A percentile compares a stretch with the other conserved stretches of the same genome.
These are phyloP conservation scores for Boletus vinaceobasis DNA, from an alignment of 768 basidiomycete species.

Conservation along the genomic window DNA sequence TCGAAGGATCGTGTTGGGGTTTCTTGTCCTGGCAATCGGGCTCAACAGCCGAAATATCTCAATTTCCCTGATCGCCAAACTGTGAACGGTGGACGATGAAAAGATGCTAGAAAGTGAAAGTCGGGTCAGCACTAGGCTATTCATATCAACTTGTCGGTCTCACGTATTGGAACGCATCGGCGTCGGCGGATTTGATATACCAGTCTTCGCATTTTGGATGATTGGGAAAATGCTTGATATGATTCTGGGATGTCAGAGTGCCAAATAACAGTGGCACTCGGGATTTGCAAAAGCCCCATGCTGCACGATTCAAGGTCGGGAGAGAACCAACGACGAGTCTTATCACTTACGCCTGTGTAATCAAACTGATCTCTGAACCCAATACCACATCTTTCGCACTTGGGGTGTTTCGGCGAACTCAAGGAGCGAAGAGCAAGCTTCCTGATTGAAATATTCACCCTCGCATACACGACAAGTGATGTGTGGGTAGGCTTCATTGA, in stretches of 20 bases:
- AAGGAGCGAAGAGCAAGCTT: slow-evolving; percentile 26
- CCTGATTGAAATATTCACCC: slow-evolving; percentile 18
- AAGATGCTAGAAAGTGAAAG: slow-evolving; percentile 20
- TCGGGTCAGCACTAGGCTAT: not conserved
- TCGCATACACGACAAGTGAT: slow-evolving; percentile 33
- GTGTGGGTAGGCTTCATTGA: slow-evolving; percentile 35
- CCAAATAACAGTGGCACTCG: slow-evolving; percentile 32
- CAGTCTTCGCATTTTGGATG: slow-evolving; percentile 48
- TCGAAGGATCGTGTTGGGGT: slow-evolving; percentile 8
- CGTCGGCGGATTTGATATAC: slow-evolving; percentile 39
- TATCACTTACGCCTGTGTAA: slow-evolving; percentile 25
- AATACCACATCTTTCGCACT: slow-evolving; percentile 24
- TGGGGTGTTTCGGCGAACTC: slow-evolving; percentile 27
- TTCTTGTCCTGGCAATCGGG: not conserved
- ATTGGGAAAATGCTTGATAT: slow-evolving; percentile 36
- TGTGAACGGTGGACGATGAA: slow-evolving; percentile 26
- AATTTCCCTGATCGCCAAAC: slow-evolving; percentile 7
- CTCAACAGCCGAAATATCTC: not conserved
- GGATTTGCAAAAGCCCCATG: slow-evolving; percentile 32
- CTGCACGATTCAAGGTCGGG: slow-evolving; percentile 19
- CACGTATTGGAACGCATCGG: slow-evolving; percentile 37
- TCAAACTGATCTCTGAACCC: slow-evolving; percentile 28
- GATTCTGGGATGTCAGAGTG: slow-evolving; percentile 35
- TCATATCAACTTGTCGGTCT: slow-evolving; percentile 3
- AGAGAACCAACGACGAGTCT: not conserved